Evolutionary conservation across 768 basidiomycete genomes (phyloP).

Genomic region (Trametes meyenii): DNA sequence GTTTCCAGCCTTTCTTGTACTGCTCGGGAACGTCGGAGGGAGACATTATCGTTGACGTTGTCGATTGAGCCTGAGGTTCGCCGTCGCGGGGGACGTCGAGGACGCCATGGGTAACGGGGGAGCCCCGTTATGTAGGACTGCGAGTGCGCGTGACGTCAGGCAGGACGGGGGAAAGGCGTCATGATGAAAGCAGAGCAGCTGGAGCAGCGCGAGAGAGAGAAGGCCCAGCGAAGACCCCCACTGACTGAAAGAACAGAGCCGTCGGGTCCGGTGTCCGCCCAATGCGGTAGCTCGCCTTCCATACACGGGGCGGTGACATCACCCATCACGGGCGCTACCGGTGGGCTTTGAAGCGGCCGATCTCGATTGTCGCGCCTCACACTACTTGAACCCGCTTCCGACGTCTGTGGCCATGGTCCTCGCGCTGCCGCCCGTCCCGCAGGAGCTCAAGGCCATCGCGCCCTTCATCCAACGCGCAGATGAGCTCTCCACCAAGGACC

Average conservation of each 20-base stretch:
- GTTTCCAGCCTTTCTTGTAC: conserved; percentile 38
- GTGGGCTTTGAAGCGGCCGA: not conserved
- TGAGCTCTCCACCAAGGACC: conserved; percentile 81
- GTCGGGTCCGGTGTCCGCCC: conserved; percentile 2
- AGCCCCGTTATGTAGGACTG: not conserved
- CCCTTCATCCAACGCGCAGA: conserved; percentile 90
- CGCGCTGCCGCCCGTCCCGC: conserved; percentile 60
- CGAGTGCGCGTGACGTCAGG: conserved; percentile 15
- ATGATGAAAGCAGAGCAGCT: conserved; percentile 1
- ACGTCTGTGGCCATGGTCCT: conserved; percentile 38
- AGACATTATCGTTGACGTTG: not conserved
- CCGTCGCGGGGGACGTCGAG: not conserved
- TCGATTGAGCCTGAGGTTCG: not conserved
- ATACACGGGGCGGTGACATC: conserved; percentile 15
- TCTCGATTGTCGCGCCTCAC: conserved; percentile 13
- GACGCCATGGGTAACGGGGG: not conserved
- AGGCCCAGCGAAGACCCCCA: conserved; percentile 2
- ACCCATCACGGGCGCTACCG: not conserved
- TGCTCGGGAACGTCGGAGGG: conserved; percentile 26
- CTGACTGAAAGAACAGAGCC: not conserved
- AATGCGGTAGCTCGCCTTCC: conserved; percentile 10
- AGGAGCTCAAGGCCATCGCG: conserved; percentile 65
- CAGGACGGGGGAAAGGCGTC: not conserved
- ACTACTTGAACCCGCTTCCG: conserved; percentile 1
- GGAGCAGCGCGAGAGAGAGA: conserved; percentile 3